Evolutionary conservation across 352 stramenopile species (phyloP).

Genomic region (Phytophthora litchii): DNA sequence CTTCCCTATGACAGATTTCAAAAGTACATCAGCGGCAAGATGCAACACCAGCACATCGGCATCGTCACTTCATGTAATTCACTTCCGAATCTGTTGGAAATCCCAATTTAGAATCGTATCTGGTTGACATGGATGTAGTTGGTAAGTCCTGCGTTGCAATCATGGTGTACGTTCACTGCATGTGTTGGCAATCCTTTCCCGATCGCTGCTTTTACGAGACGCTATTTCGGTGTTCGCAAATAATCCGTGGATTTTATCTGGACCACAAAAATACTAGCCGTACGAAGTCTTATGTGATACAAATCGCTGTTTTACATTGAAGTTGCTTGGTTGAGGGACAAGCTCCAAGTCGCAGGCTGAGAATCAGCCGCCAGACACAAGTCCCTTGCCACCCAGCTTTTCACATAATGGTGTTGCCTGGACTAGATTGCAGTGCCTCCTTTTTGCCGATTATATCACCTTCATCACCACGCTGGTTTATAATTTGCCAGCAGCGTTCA

Average conservation of each 20-base stretch:
- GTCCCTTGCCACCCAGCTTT: neutral
- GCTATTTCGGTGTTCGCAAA: slow-evolving; percentile 11
- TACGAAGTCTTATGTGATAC: neutral
- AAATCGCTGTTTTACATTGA: slow-evolving; percentile 6
- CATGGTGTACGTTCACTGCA: no score
- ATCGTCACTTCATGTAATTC: neutral
- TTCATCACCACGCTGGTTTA: no score
- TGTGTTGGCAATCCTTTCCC: no score
- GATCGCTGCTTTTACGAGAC: no score
- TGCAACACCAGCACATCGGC: slow-evolving; percentile 10
- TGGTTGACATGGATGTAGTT: no score
- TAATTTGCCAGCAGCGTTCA: no score
- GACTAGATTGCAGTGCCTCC: no score
- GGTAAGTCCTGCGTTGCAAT: no score
- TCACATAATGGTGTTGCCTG: no score
- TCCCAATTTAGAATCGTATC: no score
- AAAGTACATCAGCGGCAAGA: slow-evolving; percentile 13
- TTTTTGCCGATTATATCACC: no score
- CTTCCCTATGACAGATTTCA: slow-evolving; percentile 8
- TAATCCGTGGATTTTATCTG: slow-evolving; percentile 1
- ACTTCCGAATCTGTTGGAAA: neutral
- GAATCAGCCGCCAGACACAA: neutral
- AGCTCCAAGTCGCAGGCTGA: neutral
- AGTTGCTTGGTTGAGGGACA: slow-evolving; percentile 2
- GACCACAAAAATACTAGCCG: slow-evolving; percentile 1